Base-by-base conservation (phyloP, 768 basidiomycete genomes). In the Ramaria rubella region DNA sequence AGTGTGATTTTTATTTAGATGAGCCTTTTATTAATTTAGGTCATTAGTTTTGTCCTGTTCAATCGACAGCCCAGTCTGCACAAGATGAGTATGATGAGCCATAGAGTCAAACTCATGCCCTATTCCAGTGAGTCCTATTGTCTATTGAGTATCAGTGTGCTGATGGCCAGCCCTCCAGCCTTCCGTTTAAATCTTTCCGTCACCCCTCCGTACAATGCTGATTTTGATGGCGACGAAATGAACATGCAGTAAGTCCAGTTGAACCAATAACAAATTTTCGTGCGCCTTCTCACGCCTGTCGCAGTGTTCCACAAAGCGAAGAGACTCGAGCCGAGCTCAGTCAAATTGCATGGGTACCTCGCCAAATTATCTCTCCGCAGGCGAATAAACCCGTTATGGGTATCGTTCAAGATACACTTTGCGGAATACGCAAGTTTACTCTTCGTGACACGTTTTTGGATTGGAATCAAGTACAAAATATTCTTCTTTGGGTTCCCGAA, bases 41-140 rank as follows among this genome's bases (percentile, higher is more conserved):
- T n/a, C 36, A 33, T 5, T 59, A 94, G 91, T 66, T 94, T 77
- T 62, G 90, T 97, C 21, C 75, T 99, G 52, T 98, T 99, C 76
- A 98, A 99, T 70, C 94, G 96, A 52, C 96, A 99, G 68, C 96
- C 96, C 11, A 90, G 86, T 80, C 72, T 98, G 70, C 96, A 99
- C 72, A 99, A 99, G 72, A 98, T 98, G 96, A 95, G 93, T 78
- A 98, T 98, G 96, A 98, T 98, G 96, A 90, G 90, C 70, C 96
- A 98, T 75, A 85, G 94, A 33, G 90, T 98, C 29, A 92, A 89
- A 65, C 75, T 98, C 59, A 96, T 98, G 94, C 90, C 91, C 12
- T 97, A 98, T 72, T 98, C 94, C 21, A 98, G 92, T 94, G 65
- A 69, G 92, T 80, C 7, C 12, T 42, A 4, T 29, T 36, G 27